phyloP scores from a whole-genome alignment of 108 stramenopile species.

The Cyclotella atomus region DNA sequence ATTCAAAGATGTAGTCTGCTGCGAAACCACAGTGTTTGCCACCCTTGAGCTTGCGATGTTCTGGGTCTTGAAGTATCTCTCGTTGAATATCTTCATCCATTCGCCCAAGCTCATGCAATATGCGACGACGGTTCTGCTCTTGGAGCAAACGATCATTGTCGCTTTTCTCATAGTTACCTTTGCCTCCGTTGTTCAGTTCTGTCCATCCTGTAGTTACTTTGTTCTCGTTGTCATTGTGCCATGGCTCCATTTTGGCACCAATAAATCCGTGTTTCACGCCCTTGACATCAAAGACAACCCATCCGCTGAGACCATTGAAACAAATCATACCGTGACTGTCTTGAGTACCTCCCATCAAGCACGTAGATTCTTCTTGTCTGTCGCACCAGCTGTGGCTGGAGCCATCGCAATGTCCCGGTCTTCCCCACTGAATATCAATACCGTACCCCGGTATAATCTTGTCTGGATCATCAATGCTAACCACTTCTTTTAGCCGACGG shows the following conservation, averaged over 20 bases:
- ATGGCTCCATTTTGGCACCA: constrained; percentile 43
- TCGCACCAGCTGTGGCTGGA: constrained; percentile 41
- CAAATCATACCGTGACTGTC: constrained; percentile 39
- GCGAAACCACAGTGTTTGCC: constrained; percentile 30
- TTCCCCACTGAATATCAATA: constrained; percentile 35
- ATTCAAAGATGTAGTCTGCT: constrained; percentile 40
- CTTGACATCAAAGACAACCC: constrained; percentile 41
- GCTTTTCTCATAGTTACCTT: constrained; percentile 36
- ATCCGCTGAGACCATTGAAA: constrained; percentile 39
- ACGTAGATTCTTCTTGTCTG: neutral
- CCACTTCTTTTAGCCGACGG: neutral
- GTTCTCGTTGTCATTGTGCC: constrained; percentile 13
- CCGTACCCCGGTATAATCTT: constrained; percentile 22
- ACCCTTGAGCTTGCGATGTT: constrained; percentile 13
- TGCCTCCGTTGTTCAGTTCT: constrained; percentile 43
- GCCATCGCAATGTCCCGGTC: constrained; percentile 34
- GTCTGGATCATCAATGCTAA: neutral
- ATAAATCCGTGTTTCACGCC: constrained; percentile 43
- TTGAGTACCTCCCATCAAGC: constrained; percentile 23
- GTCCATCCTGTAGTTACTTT: constrained; percentile 30
- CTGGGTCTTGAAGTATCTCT: constrained; percentile 25
- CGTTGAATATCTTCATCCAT: constrained; percentile 33
- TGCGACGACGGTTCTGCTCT: constrained; percentile 16
- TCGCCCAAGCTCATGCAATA: constrained; percentile 3
- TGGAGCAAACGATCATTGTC: constrained; percentile 20